Evolutionary conservation across 2,329 filamentous ascomycete genomes (phyloP).

Genomic region (Colletotrichum sp.): DNA sequence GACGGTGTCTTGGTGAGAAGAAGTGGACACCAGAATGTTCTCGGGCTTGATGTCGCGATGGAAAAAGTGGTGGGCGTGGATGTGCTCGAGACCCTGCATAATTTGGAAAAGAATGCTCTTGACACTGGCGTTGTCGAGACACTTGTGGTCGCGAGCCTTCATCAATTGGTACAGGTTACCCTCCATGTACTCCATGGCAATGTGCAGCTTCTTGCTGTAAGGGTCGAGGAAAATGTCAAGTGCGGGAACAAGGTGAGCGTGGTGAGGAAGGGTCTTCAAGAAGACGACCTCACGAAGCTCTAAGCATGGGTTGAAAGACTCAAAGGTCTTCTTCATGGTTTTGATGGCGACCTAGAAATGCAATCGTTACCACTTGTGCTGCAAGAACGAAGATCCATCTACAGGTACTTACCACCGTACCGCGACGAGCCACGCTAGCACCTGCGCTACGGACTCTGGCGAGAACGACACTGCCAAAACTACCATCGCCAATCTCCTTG

Average conservation of each 20-base stretch:
- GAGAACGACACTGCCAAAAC: constrained; percentile 94
- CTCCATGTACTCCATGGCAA: constrained; percentile 99
- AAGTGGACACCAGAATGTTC: constrained; percentile 96
- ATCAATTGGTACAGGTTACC: constrained; percentile 98
- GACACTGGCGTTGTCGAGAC: constrained; percentile 85
- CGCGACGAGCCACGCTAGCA: constrained; percentile 84
- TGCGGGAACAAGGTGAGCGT: constrained; percentile 93
- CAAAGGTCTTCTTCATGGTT: constrained; percentile 99
- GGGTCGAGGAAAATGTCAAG: constrained; percentile 98
- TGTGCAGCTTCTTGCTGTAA: constrained; percentile 94
- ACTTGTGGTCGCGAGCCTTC: constrained; percentile 97
- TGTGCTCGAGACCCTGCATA: constrained; percentile 93
- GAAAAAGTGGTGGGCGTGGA: constrained; percentile 96
- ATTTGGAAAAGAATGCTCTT: constrained; percentile 99
- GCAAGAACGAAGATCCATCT: not conserved
- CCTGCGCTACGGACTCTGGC: constrained; percentile 91
- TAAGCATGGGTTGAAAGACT: constrained; percentile 86
- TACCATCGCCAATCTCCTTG: constrained; percentile 98
- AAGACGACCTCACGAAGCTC: constrained; percentile 98
- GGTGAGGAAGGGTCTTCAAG: constrained; percentile 83
- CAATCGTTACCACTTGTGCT: not conserved
- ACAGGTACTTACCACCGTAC: constrained; percentile 78
- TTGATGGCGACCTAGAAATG: constrained; percentile 87
- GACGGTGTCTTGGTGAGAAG: constrained; percentile 80
- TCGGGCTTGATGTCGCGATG: constrained; percentile 99